Evolutionary conservation across 2,329 filamentous ascomycete genomes (phyloP), one percentile per base, ranked within the genome.

Genomic region (Canariomyces notabilis): DNA sequence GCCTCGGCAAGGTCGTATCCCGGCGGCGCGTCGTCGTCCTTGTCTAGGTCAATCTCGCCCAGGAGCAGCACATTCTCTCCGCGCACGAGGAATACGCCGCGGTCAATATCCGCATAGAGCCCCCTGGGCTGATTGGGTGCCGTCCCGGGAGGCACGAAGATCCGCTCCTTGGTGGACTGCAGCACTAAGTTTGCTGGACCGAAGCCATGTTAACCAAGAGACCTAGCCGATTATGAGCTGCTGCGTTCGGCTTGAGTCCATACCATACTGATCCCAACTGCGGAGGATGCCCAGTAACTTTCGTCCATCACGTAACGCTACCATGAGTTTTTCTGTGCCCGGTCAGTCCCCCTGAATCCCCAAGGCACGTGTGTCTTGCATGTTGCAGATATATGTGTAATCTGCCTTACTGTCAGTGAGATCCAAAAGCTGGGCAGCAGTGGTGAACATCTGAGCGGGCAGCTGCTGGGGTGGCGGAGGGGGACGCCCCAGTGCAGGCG

Each of bases 251-350:
- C 11, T 29, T 46, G 39, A 19, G 41, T n/a, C n/a, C 75, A 61
- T 82, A 95, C 90, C 91, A 63, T 95, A 97, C 68, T 98, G 93
- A 69, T 98, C 93, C 89, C 93, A 98, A 58, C 88, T 95, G 61
- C 93, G 79, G 57, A 98, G 71, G 37, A 97, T 87, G 22, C 93
- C 93, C 57, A 95, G 87, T 57, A 97, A 75, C 71, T 97, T 97
- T 59, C 91, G 82, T 51, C 94, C 93, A 64, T 98, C 93, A 57
- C 93, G 85, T 45, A 98, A 77, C 37, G 90, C 82, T 46, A 97
- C 78, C 70, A 96, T 82, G 49, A 98, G 82, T 72, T 98, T 98
- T 73, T 98, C 93, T 97, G 66, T 53, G 23, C 35, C 51, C 50
- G 53, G 29, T 38, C 26, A 29, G 26, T 9, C 26, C 26, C 26